Evolutionary conservation across 495 filamentous ascomycete species (phyloP).

Genomic region (Diplogelasinospora grovesii): DNA sequence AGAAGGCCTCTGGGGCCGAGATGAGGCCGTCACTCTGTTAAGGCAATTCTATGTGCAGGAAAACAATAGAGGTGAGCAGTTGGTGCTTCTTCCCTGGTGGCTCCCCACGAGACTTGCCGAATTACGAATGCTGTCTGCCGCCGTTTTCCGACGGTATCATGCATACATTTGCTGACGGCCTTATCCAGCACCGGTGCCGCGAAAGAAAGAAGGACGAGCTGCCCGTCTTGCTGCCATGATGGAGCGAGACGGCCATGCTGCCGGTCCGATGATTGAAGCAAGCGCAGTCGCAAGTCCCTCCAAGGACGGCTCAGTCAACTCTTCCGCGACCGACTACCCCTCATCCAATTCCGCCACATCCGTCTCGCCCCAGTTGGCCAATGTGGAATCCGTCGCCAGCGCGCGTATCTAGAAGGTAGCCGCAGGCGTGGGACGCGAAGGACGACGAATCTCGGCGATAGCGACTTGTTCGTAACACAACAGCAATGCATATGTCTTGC

Average conservation of each 20-base stretch:
- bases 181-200: slow-evolving; percentile 38
- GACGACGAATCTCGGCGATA: too few relatives aligned
- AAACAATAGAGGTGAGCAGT: slow-evolving; percentile 72
- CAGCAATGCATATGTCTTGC: too few relatives aligned
- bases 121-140: background rate
- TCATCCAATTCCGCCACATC: too few relatives aligned
- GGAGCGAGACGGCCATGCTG: slow-evolving; percentile 27
- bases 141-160: background rate
- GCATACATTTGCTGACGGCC: slow-evolving; percentile 1
- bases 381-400: too few relatives aligned
- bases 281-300: background rate
- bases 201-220: slow-evolving; percentile 47
- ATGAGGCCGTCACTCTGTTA: slow-evolving; percentile 85
- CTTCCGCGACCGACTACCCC: too few relatives aligned
- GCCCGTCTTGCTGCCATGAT: slow-evolving; percentile 42
- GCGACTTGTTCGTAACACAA: too few relatives aligned
- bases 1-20: slow-evolving; percentile 72
- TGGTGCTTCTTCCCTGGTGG: background rate
- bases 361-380: too few relatives aligned
- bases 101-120: background rate
- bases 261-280: slow-evolving; percentile 16
- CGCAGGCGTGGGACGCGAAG: too few relatives aligned
- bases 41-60: slow-evolving; percentile 95
- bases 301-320: too few relatives aligned
- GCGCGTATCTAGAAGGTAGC: too few relatives aligned